Evolutionary conservation across 1,139 yeast species (phyloP), one percentile per base, ranked within the genome.

Genomic region (Yamadazyma atlantica): DNA sequence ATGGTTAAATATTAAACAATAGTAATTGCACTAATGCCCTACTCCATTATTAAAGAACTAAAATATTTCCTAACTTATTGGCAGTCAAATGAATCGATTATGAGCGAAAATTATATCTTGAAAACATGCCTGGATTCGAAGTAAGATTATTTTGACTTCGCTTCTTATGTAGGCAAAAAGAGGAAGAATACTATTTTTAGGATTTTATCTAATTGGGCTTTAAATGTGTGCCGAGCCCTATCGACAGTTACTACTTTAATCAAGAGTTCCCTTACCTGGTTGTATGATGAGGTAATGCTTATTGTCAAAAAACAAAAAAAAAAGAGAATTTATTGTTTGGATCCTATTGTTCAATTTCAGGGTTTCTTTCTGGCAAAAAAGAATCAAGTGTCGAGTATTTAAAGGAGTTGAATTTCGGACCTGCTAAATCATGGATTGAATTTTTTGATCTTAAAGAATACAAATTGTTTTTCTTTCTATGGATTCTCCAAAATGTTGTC

Each of bases 251-350:
- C 12, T 16, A 4, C 7, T 16, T 28, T 10, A 8, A 6, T 8
- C 12, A 10, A 28, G n/a, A n/a, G n/a, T n/a, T 21, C 30, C 30
- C 30, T 28, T 28, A 28, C 19, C 4, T 28, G 7, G 4, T 28
- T 28, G 15, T 28, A 14, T 15, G 30, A 28, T 28, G 30, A 28
- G 30, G 30, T 28, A 28, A 28, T 28, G 30, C 9, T 21, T 16
- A 28, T 28, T 28, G 30, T 28, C 16, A 4, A 28, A 28, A 16
- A 5, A 15, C 15, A 28, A 28, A 28, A 4, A 3, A 4, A 14
- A 4, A 26, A 29, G n/a, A 6, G 4, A 6, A 30, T 12, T 10
- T 19, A 30, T 19, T 21, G 24, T 21, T 9, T 6, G 16, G n/a
- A n/a, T 7, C 4, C 16, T 19, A 30, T 30, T 30, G 33, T 30